Conservation (phyloP, 1,284 basidiomycete species). For the Sporisorium sorghi region DNA sequence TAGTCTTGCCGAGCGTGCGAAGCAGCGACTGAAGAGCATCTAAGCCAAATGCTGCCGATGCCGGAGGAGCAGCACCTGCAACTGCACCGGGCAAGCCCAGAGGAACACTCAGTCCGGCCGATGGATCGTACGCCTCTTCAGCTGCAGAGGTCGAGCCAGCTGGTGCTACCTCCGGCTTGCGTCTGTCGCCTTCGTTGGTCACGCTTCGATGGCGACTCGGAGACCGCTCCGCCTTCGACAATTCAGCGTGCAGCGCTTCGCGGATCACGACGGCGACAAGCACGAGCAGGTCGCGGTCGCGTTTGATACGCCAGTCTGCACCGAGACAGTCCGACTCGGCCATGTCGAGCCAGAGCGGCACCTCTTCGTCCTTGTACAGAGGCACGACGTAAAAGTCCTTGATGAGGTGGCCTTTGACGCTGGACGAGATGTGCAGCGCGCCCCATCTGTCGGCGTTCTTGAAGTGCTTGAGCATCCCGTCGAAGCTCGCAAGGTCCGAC, state of each 20-base stretch:
- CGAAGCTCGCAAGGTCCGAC: slow-evolving; percentile 34
- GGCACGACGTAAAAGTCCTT: slow-evolving; percentile 68
- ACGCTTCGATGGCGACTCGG: slow-evolving; percentile 19
- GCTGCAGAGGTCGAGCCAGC: neutral
- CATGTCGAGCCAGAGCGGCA: slow-evolving; percentile 63
- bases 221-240: slow-evolving; percentile 22
- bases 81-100: slow-evolving; percentile 3
- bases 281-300: slow-evolving; percentile 56
- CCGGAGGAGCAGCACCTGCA: neutral
- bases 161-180: neutral
- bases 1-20: slow-evolving; percentile 35
- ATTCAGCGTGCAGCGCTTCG: slow-evolving; percentile 41
- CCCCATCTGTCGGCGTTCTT: slow-evolving; percentile 58
- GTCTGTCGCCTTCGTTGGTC: slow-evolving; percentile 21
- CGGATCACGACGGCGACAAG: slow-evolving; percentile 58
- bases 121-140: slow-evolving; percentile 28
- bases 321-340: slow-evolving; percentile 51
- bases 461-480: slow-evolving; percentile 38
- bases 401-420: slow-evolving; percentile 51
- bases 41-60: slow-evolving; percentile 20
- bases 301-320: slow-evolving; percentile 29
- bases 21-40: slow-evolving; percentile 44
- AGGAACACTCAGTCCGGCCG: slow-evolving; percentile 21
- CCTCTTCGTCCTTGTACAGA: slow-evolving; percentile 49
- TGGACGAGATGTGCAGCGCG: slow-evolving; percentile 55